Percentiles rank a stretch among this genome's conserved stretches.
Evolutionary conservation across 805 yeast genomes (phyloP).

Genomic region (Sporopachydermia quercuum): DNA sequence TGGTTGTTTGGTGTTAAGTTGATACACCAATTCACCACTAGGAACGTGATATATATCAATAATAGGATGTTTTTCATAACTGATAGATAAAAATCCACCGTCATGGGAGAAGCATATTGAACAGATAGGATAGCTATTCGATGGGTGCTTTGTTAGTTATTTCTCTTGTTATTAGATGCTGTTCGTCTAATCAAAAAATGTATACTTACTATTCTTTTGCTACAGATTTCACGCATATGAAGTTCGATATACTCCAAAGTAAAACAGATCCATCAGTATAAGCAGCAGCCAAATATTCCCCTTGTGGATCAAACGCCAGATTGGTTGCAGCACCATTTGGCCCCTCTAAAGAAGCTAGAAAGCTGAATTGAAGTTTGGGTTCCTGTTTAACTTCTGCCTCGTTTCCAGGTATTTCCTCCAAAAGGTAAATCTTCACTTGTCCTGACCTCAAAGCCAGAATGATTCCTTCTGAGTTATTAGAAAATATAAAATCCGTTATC

Average conservation of each 20-base stretch:
- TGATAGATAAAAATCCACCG: constrained; percentile 29
- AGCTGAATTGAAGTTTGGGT: too few relatives aligned
- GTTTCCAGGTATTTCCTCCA: too few relatives aligned
- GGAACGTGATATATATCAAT: constrained; percentile 25
- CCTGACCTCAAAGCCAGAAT: constrained; percentile 37
- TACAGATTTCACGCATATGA: constrained; percentile 24
- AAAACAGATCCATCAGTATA: constrained; percentile 42
- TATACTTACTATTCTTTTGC: constrained; percentile 21
- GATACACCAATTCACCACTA: constrained; percentile 12
- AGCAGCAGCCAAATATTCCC: constrained; percentile 35
- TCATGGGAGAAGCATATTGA: constrained; percentile 28
- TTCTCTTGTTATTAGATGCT: not conserved
- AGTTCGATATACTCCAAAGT: constrained; percentile 29
- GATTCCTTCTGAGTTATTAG: constrained; percentile 19
- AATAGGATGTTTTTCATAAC: constrained; percentile 27
- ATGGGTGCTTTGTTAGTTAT: not conserved
- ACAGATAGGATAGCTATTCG: constrained; percentile 22
- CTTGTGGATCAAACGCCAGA: constrained; percentile 36
- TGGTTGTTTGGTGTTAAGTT: constrained; percentile 10
- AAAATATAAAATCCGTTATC: constrained; percentile 27
- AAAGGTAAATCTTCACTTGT: constrained; percentile 15
- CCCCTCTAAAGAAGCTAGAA: not conserved
- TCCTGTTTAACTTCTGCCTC: too few relatives aligned
- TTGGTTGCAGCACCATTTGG: constrained; percentile 27
- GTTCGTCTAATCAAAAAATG: not conserved